Conservation (phyloP, 768 basidiomycete genomes). For the Gloeostereum incarnatum region DNA sequence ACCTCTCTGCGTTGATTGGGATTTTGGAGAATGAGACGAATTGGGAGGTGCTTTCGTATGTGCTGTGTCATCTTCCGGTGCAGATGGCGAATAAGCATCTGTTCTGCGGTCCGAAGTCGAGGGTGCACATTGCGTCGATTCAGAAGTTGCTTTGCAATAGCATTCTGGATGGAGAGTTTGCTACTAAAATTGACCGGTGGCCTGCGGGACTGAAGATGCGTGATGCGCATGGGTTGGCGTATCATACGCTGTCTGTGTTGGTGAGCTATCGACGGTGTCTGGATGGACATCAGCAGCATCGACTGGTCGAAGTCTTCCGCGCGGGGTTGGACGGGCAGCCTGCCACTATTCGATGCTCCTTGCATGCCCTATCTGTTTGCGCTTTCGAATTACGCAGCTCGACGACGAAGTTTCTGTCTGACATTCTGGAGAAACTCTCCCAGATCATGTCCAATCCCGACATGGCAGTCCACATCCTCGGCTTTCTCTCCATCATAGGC, state of each 20-base stretch:
- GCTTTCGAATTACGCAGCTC: slow-evolving; percentile 82
- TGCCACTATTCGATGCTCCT: slow-evolving; percentile 77
- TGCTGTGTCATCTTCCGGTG: slow-evolving; percentile 82
- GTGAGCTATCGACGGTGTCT: slow-evolving; percentile 82
- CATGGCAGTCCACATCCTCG: slow-evolving; percentile 94
- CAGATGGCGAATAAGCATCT: slow-evolving; percentile 95
- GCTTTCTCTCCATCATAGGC: slow-evolving; percentile 81
- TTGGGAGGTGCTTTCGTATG: slow-evolving; percentile 92
- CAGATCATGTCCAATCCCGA: slow-evolving; percentile 92
- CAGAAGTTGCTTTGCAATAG: slow-evolving; percentile 60
- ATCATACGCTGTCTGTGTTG: slow-evolving; percentile 80
- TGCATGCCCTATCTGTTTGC: slow-evolving; percentile 82
- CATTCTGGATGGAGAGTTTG: slow-evolving; percentile 51
- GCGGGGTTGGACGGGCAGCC: slow-evolving; percentile 61
- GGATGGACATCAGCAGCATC: slow-evolving; percentile 53
- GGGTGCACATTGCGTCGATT: slow-evolving; percentile 51
- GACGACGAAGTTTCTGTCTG: slow-evolving; percentile 69
- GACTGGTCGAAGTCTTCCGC: slow-evolving; percentile 67
- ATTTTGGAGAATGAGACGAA: slow-evolving; percentile 70
- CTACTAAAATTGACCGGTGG: slow-evolving; percentile 46
- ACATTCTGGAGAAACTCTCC: slow-evolving; percentile 78
- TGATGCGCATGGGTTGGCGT: slow-evolving; percentile 83
- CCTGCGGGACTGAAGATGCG: slow-evolving; percentile 54
- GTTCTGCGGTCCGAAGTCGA: slow-evolving; percentile 83
- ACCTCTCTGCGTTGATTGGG: slow-evolving; percentile 51